phyloP scores from a whole-genome alignment of 1,284 basidiomycete genomes.

The Polyporus tsugae region DNA sequence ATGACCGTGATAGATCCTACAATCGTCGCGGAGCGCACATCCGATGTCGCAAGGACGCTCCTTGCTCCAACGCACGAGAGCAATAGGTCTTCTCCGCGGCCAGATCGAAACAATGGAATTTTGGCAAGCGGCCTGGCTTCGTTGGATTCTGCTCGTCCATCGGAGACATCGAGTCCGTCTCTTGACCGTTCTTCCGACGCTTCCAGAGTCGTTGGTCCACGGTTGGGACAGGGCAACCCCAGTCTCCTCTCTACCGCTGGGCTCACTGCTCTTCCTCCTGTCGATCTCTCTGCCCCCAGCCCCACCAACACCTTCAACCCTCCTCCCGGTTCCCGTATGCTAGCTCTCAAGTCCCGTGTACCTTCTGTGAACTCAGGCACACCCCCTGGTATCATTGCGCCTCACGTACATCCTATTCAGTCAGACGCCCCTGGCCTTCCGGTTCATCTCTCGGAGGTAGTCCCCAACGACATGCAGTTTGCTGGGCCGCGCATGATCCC shows the following conservation, averaged over 20 bases:
- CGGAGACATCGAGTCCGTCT: conserved; percentile 33
- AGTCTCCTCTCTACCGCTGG: conserved; percentile 39
- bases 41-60: conserved; percentile 13
- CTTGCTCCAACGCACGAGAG: conserved; percentile 14
- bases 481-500: conserved; percentile 30
- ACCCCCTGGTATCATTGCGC: conserved; percentile 29
- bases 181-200: conserved; percentile 37
- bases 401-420: conserved; percentile 22
- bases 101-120: conserved; percentile 8
- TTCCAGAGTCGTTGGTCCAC: conserved; percentile 45
- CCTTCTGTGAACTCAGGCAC: conserved; percentile 31
- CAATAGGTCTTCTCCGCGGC: conserved; percentile 22
- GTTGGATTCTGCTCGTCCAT: conserved; percentile 19
- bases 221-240: conserved; percentile 42
- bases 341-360: conserved; percentile 69
- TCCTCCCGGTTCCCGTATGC: conserved; percentile 73
- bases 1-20: conserved; percentile 13
- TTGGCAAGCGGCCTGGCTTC: conserved; percentile 11
- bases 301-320: conserved; percentile 59
- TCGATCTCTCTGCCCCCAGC: conserved; percentile 33
- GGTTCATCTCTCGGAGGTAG: conserved; percentile 27
- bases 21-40: conserved; percentile 13
- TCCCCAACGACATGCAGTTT: conserved; percentile 37
- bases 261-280: conserved; percentile 25
- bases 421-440: conserved; percentile 25